Evolutionary conservation across 2,329 filamentous ascomycete species (phyloP).

Genomic region (Nannizziopsis barbatae): DNA sequence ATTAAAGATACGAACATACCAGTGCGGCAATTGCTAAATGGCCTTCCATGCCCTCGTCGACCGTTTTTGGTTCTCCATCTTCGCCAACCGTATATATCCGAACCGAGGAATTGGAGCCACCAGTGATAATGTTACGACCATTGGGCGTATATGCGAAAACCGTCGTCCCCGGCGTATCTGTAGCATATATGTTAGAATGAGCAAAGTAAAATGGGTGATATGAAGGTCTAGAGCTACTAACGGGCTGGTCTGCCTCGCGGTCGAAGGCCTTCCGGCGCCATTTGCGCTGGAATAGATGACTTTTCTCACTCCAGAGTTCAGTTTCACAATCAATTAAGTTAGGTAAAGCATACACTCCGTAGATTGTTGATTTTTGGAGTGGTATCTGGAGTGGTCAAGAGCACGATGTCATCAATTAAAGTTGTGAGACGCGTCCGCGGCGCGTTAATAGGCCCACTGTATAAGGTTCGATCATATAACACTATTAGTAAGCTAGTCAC

Average conservation of each 20-base stretch:
- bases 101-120: slow-evolving; percentile 85
- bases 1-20: slow-evolving; percentile 29
- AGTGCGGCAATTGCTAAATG: slow-evolving; percentile 68
- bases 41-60: slow-evolving; percentile 82
- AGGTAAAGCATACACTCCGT: not conserved
- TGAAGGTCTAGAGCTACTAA: slow-evolving; percentile 24
- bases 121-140: slow-evolving; percentile 76
- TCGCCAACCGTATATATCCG: slow-evolving; percentile 85
- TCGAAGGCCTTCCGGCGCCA: slow-evolving; percentile 29
- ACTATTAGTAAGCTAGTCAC: too few relatives aligned
- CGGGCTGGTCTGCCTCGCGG: slow-evolving; percentile 38
- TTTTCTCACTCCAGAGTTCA: too few relatives aligned
- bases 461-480: too few relatives aligned
- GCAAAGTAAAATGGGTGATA: slow-evolving; percentile 4
- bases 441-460: too few relatives aligned
- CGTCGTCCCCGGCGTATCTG: slow-evolving; percentile 75
- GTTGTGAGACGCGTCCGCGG: too few relatives aligned
- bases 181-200: not conserved
- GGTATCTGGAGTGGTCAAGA: too few relatives aligned
- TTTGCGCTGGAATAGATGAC: slow-evolving; percentile 13
- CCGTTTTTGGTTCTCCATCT: slow-evolving; percentile 81
- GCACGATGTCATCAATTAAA: too few relatives aligned
- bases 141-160: slow-evolving; percentile 82
- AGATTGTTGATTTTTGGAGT: not conserved
- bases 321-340: not conserved